Evolutionary conservation across 495 filamentous ascomycete species (phyloP).

Genomic region (Talaromyces nanjingensis): DNA sequence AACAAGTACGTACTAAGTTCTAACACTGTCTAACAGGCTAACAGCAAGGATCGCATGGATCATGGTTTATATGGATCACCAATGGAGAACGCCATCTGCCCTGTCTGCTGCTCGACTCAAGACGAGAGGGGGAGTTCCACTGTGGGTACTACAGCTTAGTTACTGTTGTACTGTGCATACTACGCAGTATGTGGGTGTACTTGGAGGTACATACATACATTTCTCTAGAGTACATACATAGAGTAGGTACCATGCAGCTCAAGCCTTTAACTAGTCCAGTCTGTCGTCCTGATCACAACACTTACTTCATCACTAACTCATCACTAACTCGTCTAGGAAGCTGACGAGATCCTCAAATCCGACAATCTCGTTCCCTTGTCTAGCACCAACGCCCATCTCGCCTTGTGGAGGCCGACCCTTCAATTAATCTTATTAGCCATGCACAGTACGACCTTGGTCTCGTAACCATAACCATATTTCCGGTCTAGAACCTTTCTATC

Average conservation of each 20-base stretch:
- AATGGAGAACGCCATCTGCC: constrained; percentile 1
- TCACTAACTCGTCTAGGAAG: neutral
- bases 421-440: neutral
- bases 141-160: neutral
- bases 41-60: neutral
- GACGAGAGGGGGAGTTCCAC: neutral
- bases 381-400: neutral
- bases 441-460: constrained; percentile 3
- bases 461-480: neutral
- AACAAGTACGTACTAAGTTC: neutral
- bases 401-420: neutral
- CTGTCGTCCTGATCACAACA: neutral
- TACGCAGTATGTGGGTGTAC: neutral
- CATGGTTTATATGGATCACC: constrained; percentile 2
- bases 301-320: neutral
- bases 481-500: neutral
- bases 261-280: neutral
- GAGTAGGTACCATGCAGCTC: neutral
- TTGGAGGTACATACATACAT: neutral
- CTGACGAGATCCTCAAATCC: neutral
- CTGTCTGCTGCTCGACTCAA: neutral
- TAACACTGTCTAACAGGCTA: neutral
- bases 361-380: too few relatives aligned
- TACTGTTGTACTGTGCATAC: neutral
- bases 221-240: neutral